Evolutionary conservation across 768 basidiomycete genomes (phyloP).

Genomic region (Boletus reticuloceps): DNA sequence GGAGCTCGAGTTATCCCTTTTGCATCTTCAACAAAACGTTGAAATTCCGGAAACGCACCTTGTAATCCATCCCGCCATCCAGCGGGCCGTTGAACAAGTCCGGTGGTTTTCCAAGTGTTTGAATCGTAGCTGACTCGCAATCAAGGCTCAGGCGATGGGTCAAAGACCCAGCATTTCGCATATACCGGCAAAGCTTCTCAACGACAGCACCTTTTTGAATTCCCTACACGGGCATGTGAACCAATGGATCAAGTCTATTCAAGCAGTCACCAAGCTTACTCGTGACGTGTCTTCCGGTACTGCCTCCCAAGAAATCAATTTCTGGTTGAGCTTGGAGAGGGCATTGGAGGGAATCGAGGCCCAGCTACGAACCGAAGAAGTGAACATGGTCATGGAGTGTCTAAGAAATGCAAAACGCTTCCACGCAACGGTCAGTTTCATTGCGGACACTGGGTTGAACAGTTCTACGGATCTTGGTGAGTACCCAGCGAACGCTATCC

Average conservation of each 20-base stretch:
- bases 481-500: conserved; percentile 18
- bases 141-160: conserved; percentile 46
- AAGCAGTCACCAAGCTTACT: conserved; percentile 92
- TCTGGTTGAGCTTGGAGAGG: conserved; percentile 94
- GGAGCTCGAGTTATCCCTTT: conserved; percentile 88
- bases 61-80: conserved; percentile 86
- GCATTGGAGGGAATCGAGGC: conserved; percentile 91
- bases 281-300: conserved; percentile 93
- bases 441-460: conserved; percentile 95
- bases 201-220: conserved; percentile 91
- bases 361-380: conserved; percentile 89
- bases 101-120: conserved; percentile 15
- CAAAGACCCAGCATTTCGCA: conserved; percentile 72
- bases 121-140: conserved; percentile 28
- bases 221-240: conserved; percentile 92
- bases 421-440: conserved; percentile 95
- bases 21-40: conserved; percentile 98
- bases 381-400: conserved; percentile 91
- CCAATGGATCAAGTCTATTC: conserved; percentile 97
- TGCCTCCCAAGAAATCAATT: conserved; percentile 98
- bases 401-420: conserved; percentile 95
- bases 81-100: conserved; percentile 78
- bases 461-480: conserved; percentile 86
- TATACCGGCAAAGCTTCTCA: conserved; percentile 69
- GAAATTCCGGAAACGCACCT: conserved; percentile 98